Evolutionary conservation across 2,329 filamentous ascomycete genomes (phyloP), one percentile per base, ranked within the genome.

Genomic region (Arthrobotrys sinensis): DNA sequence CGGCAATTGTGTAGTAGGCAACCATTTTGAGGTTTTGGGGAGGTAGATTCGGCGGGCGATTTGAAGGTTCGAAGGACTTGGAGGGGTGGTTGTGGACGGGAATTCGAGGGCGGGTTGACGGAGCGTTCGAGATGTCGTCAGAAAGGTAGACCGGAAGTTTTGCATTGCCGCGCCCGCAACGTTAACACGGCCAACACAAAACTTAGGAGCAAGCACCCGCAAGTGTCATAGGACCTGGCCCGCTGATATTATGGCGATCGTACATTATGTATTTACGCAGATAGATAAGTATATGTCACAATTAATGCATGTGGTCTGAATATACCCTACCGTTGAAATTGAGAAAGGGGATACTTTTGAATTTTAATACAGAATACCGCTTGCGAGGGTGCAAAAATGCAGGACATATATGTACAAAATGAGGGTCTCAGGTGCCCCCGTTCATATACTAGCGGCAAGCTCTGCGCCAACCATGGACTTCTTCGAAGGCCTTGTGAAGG

Each of bases 1-100:
- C 87, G 82, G 85, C 85, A 82, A 88, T 83, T 81, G 84, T 85
- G 84, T 87, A 88, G 82, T 86, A 85, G 80, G 84, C 85, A 81
- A 88, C 86, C 86, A 88, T 88, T 80, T 55, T 45, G 43, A 38
- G 46, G 43, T 5, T 2, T 14, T 40, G 21, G 28, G 36, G 28
- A 16, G 16, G 45, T 50, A 12, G 45, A 57, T 6, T 8, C 28
- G 21, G 21, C n/a, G 36, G 53, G 52, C 1, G 21, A 6, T 16
- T 34, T 24, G 38, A 50, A 21, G 65, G n/a, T n/a, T 45, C 14
- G 43, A 53, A 28, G 53, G 66, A 6, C 32, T 52, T 46, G 21
- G 52, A 50, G 43, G 40, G 43, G 24, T 64, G 32, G 60, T 48
- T 32, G 43, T 48, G 38, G 24, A n/a, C 34, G 11, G 32, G 11